A percentile compares a stretch with the other conserved stretches of the same genome.
These are phyloP conservation scores for Claviceps digitariae DNA, from an alignment of 2,329 filamentous ascomycete species.

Conservation along the genomic window DNA sequence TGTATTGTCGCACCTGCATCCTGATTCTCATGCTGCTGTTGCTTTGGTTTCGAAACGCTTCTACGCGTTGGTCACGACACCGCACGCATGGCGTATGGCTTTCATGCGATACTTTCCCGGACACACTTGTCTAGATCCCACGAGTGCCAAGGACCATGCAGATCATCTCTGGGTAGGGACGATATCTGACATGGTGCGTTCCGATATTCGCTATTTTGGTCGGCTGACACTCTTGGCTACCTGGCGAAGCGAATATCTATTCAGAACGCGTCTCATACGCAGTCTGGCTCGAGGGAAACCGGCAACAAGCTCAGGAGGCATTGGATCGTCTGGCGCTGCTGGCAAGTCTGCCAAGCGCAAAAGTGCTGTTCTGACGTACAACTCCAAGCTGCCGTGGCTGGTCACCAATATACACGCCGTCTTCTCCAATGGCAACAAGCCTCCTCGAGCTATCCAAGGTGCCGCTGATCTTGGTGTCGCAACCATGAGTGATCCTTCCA, in stretches of 20 bases:
- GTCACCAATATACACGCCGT: constrained; percentile 69
- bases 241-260: constrained; percentile 91
- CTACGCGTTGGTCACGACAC: constrained; percentile 73
- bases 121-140: constrained; percentile 30
- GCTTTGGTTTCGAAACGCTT: constrained; percentile 81
- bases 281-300: constrained; percentile 76
- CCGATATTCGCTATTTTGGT: constrained; percentile 67
- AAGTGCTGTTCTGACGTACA: constrained; percentile 70
- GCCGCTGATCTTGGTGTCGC: constrained; percentile 63
- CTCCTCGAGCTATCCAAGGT: constrained; percentile 71
- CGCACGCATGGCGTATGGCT: constrained; percentile 86
- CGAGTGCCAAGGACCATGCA: constrained; percentile 20
- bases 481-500: constrained; percentile 69
- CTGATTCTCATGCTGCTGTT: constrained; percentile 68
- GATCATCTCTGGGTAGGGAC: constrained; percentile 30
- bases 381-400: constrained; percentile 65
- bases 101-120: constrained; percentile 86
- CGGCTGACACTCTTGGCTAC: constrained; percentile 74
- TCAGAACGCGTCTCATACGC: constrained; percentile 71
- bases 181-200: constrained; percentile 42
- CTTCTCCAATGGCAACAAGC: constrained; percentile 59
- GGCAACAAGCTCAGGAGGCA: constrained; percentile 36
- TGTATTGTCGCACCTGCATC: constrained; percentile 77
- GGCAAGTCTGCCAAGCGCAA: constrained; percentile 47
- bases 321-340: constrained; percentile 37